phyloP scores from a whole-genome alignment of 2,329 filamentous ascomycete genomes.

The Fusarium marasasianum region DNA sequence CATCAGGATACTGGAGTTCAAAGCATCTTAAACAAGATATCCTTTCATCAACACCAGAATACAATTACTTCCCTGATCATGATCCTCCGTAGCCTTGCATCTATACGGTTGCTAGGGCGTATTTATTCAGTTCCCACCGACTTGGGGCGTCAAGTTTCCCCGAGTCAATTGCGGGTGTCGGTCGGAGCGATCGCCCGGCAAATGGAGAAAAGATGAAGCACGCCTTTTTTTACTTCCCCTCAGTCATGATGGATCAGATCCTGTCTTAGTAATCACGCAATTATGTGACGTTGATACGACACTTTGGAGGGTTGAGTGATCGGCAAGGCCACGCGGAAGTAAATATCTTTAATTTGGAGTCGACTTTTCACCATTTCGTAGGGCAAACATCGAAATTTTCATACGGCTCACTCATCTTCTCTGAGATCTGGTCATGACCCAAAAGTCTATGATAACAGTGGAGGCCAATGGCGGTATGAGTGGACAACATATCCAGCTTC shows the following conservation, averaged over 20 bases:
- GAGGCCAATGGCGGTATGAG: neutral
- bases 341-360: neutral
- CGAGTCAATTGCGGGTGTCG: slow-evolving; percentile 39
- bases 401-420: neutral
- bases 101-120: slow-evolving; percentile 11
- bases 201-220: slow-evolving; percentile 5
- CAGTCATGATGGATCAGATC: slow-evolving; percentile 33
- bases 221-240: slow-evolving; percentile 17
- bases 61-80: neutral
- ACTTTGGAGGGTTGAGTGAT: neutral
- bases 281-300: slow-evolving; percentile 15
- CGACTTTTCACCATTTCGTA: neutral
- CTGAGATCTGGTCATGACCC: neutral
- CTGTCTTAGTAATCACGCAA: slow-evolving; percentile 37
- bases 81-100: slow-evolving; percentile 24
- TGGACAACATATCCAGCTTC: neutral
- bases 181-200: slow-evolving; percentile 40
- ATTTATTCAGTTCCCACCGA: slow-evolving; percentile 15
- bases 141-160: slow-evolving; percentile 15
- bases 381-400: neutral
- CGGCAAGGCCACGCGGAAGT: neutral
- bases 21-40: neutral
- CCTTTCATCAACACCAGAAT: neutral
- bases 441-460: neutral
- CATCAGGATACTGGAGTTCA: neutral